Evolutionary conservation across 129 eudicot genomes (phyloP).

Genomic region (Erigeron canadensis): DNA sequence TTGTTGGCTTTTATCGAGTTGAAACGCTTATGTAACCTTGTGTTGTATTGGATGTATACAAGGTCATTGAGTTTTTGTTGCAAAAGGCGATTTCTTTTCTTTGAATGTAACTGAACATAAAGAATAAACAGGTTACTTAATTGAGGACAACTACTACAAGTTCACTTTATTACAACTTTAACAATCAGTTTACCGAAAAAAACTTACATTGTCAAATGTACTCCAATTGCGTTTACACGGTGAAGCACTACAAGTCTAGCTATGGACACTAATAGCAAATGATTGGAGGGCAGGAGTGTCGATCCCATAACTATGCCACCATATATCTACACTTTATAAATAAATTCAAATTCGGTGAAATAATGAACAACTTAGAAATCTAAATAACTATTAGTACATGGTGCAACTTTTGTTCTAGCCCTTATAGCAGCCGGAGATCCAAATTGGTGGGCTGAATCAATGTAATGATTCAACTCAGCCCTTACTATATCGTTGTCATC

Average conservation of each 20-base stretch:
- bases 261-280: background rate
- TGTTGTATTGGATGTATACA: slow-evolving; percentile 2
- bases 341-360: too few relatives aligned
- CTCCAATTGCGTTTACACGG: too few relatives aligned
- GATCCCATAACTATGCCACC: slow-evolving; percentile 12
- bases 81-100: slow-evolving; percentile 2
- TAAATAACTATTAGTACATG: background rate
- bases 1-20: too few relatives aligned
- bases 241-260: background rate
- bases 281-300: slow-evolving; percentile 5
- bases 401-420: background rate
- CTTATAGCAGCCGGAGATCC: background rate
- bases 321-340: background rate
- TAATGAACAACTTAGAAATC: too few relatives aligned
- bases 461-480: background rate
- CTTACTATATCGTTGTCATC: slow-evolving; percentile 15
- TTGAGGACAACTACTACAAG: too few relatives aligned
- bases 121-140: too few relatives aligned
- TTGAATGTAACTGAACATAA: background rate
- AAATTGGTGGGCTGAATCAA: background rate
- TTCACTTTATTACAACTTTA: too few relatives aligned
- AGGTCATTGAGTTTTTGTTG: slow-evolving; percentile 3
- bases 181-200: too few relatives aligned
- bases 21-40: background rate
- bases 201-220: too few relatives aligned